Evolutionary conservation across 2,329 filamentous ascomycete species (phyloP).

Genomic region (Colletotrichum tofieldiae): DNA sequence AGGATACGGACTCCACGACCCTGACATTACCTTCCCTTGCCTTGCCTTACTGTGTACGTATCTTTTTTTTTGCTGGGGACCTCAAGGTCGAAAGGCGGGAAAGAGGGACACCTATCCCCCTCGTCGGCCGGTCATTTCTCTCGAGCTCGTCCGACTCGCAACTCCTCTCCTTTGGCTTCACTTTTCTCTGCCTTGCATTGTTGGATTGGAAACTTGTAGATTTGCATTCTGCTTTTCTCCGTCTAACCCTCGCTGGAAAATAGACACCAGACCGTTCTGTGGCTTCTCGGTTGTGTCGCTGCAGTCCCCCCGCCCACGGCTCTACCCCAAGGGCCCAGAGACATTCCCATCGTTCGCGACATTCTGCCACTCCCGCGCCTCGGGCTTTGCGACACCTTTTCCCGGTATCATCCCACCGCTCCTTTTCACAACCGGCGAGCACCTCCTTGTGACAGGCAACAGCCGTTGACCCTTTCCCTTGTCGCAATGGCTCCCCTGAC

Average conservation of each 20-base stretch:
- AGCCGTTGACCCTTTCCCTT: slow-evolving; percentile 3
- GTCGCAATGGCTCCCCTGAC: slow-evolving; percentile 33
- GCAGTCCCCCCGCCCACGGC: slow-evolving; percentile 29
- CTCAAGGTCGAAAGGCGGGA: slow-evolving; percentile 2
- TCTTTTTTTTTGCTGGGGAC: neutral
- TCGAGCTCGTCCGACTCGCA: slow-evolving; percentile 6
- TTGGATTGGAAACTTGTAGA: slow-evolving; percentile 17
- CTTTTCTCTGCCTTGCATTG: slow-evolving; percentile 10
- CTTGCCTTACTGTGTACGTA: slow-evolving; percentile 17
- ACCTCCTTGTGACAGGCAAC: neutral
- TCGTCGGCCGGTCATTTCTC: slow-evolving; percentile 28
- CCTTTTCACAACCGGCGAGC: slow-evolving; percentile 11
- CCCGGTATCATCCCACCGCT: slow-evolving; percentile 1
- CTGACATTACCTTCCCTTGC: neutral
- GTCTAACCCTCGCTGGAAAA: slow-evolving; percentile 9
- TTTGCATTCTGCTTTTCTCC: slow-evolving; percentile 6
- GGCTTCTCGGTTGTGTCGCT: slow-evolving; percentile 19
- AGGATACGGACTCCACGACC: slow-evolving; percentile 11
- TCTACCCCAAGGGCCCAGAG: slow-evolving; percentile 10
- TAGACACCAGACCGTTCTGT: neutral
- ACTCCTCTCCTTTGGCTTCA: slow-evolving; percentile 1
- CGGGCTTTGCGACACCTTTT: slow-evolving; percentile 8
- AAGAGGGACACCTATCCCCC: slow-evolving; percentile 37
- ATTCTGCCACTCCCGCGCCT: slow-evolving; percentile 8
- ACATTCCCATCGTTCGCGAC: slow-evolving; percentile 31